Conservation (phyloP, 2,329 filamentous ascomycete species). For the Sporothrix mexicana region DNA sequence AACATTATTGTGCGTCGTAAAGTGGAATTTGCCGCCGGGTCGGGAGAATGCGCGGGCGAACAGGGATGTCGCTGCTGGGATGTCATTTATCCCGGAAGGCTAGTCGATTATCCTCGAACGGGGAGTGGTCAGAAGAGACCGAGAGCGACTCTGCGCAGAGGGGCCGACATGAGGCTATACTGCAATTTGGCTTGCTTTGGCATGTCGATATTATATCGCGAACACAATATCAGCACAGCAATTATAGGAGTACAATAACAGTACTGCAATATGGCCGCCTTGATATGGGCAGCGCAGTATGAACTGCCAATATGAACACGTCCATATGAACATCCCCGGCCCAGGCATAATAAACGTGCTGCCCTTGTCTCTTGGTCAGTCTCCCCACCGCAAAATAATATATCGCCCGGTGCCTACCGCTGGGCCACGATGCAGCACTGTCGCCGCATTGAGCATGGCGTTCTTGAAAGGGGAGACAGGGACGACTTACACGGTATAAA, state of each 20-base stretch:
- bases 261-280: too few species aligned
- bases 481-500: conserved; percentile 6
- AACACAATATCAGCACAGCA: too few species aligned
- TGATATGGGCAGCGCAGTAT: too few species aligned
- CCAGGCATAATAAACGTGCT: conserved; percentile 7
- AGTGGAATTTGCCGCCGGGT: conserved; percentile 10
- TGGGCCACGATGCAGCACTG: background rate
- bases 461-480: background rate
- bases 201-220: too few species aligned
- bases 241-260: too few species aligned
- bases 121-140: background rate
- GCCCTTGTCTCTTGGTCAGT: background rate
- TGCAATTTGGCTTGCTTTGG: background rate
- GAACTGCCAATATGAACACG: too few species aligned
- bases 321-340: background rate
- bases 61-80: background rate
- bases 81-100: conserved; percentile 16
- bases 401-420: background rate
- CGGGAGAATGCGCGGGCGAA: background rate
- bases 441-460: background rate
- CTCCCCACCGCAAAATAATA: background rate
- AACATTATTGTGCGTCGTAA: background rate
- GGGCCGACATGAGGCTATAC: background rate
- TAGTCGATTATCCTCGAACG: conserved; percentile 4
- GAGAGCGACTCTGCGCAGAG: background rate